phyloP scores from a whole-genome alignment of 257 asterid genomes.

The Penstemon davidsonii region DNA sequence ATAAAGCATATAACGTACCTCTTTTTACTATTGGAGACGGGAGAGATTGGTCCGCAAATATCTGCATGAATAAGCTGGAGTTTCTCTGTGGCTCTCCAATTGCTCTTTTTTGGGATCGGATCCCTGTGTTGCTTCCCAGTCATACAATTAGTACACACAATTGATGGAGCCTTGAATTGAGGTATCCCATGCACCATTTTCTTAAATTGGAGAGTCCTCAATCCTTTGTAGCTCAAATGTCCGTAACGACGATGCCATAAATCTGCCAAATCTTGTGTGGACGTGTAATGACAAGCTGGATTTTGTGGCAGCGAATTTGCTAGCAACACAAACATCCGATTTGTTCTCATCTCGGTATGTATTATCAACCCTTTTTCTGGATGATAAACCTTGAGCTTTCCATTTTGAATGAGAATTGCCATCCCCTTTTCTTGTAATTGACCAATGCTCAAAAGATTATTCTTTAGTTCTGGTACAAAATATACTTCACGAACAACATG shows the following conservation, averaged over 20 bases:
- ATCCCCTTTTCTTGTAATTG: slow-evolving; percentile 8
- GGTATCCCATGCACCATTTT: slow-evolving; percentile 3
- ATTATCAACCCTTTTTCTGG: slow-evolving; percentile 5
- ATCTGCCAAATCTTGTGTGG: background rate
- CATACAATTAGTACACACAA: background rate
- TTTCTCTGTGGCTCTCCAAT: background rate
- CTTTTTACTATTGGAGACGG: background rate
- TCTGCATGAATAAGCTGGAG: background rate
- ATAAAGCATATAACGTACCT: slow-evolving; percentile 16
- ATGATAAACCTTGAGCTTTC: background rate
- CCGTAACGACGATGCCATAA: slow-evolving; percentile 26
- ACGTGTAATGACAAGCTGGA: background rate
- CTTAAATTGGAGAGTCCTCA: background rate
- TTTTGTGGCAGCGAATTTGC: background rate
- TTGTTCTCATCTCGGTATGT: background rate
- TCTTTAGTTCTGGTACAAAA: no score
- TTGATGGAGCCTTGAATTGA: background rate
- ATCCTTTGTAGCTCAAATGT: background rate
- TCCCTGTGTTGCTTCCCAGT: slow-evolving; percentile 1
- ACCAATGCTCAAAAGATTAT: background rate
- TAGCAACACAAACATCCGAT: background rate
- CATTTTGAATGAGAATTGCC: background rate
- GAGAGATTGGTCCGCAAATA: background rate
- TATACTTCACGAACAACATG: no score
- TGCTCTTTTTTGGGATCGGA: background rate